Conservation (phyloP, 2,329 filamentous ascomycete species). For the Coniochaeta hoffmannii region DNA sequence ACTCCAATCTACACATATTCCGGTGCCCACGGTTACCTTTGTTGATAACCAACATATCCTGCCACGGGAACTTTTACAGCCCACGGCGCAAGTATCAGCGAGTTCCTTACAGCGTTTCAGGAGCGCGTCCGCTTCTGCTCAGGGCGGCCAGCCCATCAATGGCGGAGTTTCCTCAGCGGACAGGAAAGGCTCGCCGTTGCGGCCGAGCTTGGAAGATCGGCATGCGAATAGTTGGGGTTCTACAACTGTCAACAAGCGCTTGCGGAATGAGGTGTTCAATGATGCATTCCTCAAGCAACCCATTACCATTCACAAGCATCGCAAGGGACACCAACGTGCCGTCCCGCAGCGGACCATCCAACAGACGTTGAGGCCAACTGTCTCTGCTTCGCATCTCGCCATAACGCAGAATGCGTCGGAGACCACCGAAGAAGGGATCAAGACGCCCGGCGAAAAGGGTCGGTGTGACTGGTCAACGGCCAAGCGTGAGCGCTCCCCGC, state of each 20-base stretch:
- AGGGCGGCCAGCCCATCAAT: slow-evolving; percentile 9
- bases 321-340: slow-evolving; percentile 46
- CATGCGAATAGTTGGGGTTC: slow-evolving; percentile 74
- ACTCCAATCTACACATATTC: slow-evolving; percentile 54
- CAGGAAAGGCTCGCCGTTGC: slow-evolving; percentile 6
- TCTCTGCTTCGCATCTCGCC: not conserved
- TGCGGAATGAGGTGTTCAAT: slow-evolving; percentile 86
- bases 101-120: slow-evolving; percentile 24
- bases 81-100: slow-evolving; percentile 31
- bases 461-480: not conserved
- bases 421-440: not conserved
- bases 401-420: not conserved
- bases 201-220: slow-evolving; percentile 44
- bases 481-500: not conserved
- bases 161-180: not conserved
- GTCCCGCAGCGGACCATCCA: slow-evolving; percentile 47
- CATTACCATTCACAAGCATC: slow-evolving; percentile 72
- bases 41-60: slow-evolving; percentile 93
- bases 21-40: slow-evolving; percentile 84
- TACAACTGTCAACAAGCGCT: slow-evolving; percentile 78
- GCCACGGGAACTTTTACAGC: slow-evolving; percentile 71
- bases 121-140: slow-evolving; percentile 26
- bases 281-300: slow-evolving; percentile 84
- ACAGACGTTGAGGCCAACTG: slow-evolving; percentile 31
- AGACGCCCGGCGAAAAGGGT: not conserved